Percentiles rank a stretch among this genome's conserved stretches.
These are phyloP conservation scores for Urochloa ruziziensis DNA, from an alignment of 176 grass and related monocot genomes.

Conservation along the genomic window DNA sequence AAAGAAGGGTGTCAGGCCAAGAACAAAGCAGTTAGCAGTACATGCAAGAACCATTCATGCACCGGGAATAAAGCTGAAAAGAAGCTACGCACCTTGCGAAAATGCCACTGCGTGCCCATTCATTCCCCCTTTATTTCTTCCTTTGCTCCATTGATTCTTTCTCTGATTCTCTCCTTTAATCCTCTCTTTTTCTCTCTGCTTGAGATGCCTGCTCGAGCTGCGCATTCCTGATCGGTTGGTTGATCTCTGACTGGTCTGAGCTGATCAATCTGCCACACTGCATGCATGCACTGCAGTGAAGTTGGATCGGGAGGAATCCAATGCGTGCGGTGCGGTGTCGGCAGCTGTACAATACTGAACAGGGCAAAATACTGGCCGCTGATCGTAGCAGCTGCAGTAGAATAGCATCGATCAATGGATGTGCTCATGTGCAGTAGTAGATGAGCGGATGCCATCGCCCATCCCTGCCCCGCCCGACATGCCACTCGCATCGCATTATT, in stretches of 20 bases:
- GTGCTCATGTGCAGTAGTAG: neutral
- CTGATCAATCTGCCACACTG: neutral
- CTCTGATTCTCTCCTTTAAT: neutral
- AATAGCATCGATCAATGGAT: neutral
- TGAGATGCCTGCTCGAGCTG: neutral
- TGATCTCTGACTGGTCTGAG: neutral
- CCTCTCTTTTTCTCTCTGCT: neutral
- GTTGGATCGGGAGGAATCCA: neutral
- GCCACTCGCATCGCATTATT: neutral
- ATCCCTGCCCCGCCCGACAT: constrained; percentile 8
- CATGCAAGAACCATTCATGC: neutral
- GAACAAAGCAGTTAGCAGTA: neutral
- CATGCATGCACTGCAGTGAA: neutral
- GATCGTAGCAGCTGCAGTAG: neutral
- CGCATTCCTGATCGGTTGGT: neutral
- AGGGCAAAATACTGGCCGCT: neutral
- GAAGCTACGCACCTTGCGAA: constrained; percentile 3
- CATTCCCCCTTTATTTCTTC: neutral
- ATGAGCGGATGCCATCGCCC: neutral
- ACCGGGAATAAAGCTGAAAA: constrained; percentile 43
- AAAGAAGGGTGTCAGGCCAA: neutral
- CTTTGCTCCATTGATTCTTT: neutral
- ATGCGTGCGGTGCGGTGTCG: constrained; percentile 25
- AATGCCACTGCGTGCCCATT: neutral
- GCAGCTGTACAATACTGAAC: neutral